Conservation (phyloP, 2,329 filamentous ascomycete genomes). For the Calonectria leucothoes region DNA sequence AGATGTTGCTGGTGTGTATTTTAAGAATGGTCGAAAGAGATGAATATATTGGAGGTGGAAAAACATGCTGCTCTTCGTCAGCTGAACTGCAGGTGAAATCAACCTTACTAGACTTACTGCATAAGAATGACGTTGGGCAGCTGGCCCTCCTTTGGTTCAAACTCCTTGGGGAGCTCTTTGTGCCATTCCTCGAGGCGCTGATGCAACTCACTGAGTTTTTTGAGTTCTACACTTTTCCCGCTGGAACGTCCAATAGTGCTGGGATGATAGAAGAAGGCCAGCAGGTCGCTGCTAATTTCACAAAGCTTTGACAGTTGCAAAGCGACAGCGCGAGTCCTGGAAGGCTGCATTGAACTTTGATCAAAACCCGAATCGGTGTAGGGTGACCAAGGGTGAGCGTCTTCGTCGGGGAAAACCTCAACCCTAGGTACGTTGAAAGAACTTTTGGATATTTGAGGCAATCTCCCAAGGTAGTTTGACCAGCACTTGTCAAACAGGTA, state of each 20-base stretch:
- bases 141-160: conserved; percentile 90
- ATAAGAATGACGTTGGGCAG: conserved; percentile 82
- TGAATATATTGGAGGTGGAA: conserved; percentile 96
- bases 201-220: conserved; percentile 92
- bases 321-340: conserved; percentile 83
- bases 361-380: conserved; percentile 88
- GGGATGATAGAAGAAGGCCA: conserved; percentile 93
- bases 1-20: conserved; percentile 84
- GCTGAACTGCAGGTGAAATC: not conserved
- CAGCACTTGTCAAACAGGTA: conserved; percentile 99
- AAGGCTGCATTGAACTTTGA: conserved; percentile 79
- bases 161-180: conserved; percentile 82
- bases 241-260: conserved; percentile 70
- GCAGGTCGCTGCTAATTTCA: conserved; percentile 92
- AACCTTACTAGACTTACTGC: conserved; percentile 80
- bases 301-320: conserved; percentile 86
- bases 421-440: conserved; percentile 88
- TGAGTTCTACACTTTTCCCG: conserved; percentile 86
- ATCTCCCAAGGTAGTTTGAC: conserved; percentile 94
- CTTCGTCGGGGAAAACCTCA: conserved; percentile 91
- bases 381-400: conserved; percentile 86
- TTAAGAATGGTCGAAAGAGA: conserved; percentile 93
- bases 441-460: conserved; percentile 85
- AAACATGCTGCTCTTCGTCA: conserved; percentile 79
- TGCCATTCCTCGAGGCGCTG: conserved; percentile 92